Conservation (phyloP, 257 asterid species). For the Solanum pimpinellifolium region DNA sequence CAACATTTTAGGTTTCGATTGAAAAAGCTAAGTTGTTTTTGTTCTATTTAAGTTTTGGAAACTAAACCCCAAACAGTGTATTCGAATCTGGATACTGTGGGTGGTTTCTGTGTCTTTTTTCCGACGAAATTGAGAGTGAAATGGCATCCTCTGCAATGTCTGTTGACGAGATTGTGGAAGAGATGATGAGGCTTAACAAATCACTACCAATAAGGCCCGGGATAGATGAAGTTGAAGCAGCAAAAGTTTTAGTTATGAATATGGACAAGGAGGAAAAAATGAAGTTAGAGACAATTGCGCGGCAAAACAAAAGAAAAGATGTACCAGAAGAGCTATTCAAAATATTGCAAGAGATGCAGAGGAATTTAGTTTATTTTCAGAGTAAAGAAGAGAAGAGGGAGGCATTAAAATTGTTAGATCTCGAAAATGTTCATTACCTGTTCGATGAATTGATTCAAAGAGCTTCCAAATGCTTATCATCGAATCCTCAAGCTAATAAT, state of each 20-base stretch:
- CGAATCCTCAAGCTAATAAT: background rate
- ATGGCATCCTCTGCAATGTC: background rate
- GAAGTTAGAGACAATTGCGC: background rate
- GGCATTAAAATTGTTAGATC: background rate
- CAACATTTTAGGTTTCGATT: background rate
- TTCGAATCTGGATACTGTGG: background rate
- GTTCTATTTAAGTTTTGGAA: background rate
- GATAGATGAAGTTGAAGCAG: slow-evolving; percentile 4
- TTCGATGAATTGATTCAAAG: slow-evolving; percentile 5
- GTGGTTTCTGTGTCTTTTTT: background rate
- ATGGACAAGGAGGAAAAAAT: background rate
- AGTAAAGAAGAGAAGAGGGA: slow-evolving; percentile 1
- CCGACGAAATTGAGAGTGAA: background rate
- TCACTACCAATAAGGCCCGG: background rate
- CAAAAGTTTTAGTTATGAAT: background rate
- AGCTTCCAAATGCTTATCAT: slow-evolving; percentile 4
- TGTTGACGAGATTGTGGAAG: slow-evolving; percentile 2
- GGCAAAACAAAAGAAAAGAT: background rate
- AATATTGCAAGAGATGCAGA: slow-evolving; percentile 2
- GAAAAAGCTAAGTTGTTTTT: background rate
- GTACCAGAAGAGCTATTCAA: slow-evolving; percentile 4
- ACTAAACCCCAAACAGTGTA: background rate
- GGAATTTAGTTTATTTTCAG: background rate
- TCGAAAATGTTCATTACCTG: background rate
- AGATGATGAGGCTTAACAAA: background rate